Conservation (phyloP, 2,329 filamentous ascomycete genomes). For the Arthrobotrys conoides region DNA sequence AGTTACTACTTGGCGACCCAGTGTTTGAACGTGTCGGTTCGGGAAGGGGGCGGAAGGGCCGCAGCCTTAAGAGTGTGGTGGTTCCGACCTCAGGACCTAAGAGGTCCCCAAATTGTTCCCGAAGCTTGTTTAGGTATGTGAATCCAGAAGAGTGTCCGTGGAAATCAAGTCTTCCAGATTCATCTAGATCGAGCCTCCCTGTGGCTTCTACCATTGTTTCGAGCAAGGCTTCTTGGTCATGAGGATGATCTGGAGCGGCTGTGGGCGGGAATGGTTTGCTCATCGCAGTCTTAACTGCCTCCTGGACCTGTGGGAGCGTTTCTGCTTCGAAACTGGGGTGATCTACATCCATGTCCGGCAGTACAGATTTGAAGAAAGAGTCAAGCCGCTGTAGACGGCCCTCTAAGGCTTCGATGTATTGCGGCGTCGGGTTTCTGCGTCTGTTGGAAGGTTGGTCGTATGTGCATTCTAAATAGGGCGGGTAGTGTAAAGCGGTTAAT, state of each 20-base stretch:
- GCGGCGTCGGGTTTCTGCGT: slow-evolving; percentile 88
- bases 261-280: slow-evolving; percentile 54
- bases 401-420: slow-evolving; percentile 92
- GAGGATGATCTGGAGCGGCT: slow-evolving; percentile 65
- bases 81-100: slow-evolving; percentile 73
- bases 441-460: slow-evolving; percentile 96
- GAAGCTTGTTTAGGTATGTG: slow-evolving; percentile 87
- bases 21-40: slow-evolving; percentile 76
- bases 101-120: slow-evolving; percentile 85
- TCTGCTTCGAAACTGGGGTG: slow-evolving; percentile 84
- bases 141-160: slow-evolving; percentile 93
- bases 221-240: slow-evolving; percentile 79
- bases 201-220: slow-evolving; percentile 96
- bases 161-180: slow-evolving; percentile 93
- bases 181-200: slow-evolving; percentile 90
- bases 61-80: slow-evolving; percentile 68
- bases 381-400: slow-evolving; percentile 86
- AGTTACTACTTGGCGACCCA: slow-evolving; percentile 74
- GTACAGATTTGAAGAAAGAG: slow-evolving; percentile 80
- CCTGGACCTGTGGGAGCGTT: slow-evolving; percentile 65
- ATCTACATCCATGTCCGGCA: slow-evolving; percentile 86
- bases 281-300: slow-evolving; percentile 55
- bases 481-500: not conserved
- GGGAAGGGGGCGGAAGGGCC: slow-evolving; percentile 73
- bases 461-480: slow-evolving; percentile 81